phyloP scores from a whole-genome alignment of 169 alveolate genomes.

The Eimeria sp. region DNA sequence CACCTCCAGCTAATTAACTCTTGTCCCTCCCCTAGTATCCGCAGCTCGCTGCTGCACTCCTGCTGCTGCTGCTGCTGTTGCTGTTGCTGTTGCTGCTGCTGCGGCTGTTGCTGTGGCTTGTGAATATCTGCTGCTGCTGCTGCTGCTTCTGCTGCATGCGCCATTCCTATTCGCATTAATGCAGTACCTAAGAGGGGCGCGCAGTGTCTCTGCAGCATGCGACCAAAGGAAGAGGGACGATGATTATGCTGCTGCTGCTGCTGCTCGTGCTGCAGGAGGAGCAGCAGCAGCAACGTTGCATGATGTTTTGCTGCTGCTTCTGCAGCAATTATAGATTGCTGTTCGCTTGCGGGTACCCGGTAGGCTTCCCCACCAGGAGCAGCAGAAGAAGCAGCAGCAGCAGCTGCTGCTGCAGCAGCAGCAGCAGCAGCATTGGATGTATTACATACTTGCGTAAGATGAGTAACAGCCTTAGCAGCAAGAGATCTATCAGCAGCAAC shows the following conservation, averaged over 20 bases:
- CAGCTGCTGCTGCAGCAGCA: neutral
- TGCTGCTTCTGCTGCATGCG: neutral
- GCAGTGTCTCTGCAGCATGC: constrained; percentile 52
- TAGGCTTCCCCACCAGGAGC: neutral
- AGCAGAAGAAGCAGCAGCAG: neutral
- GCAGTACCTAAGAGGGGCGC: constrained; percentile 58
- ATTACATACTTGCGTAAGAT: constrained; percentile 22
- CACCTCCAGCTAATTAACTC: constrained; percentile 29
- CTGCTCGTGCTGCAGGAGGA: constrained; percentile 50
- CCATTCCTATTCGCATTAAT: constrained; percentile 20
- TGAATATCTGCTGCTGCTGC: neutral
- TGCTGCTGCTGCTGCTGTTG: constrained; percentile 28
- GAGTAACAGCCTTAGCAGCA: constrained; percentile 4
- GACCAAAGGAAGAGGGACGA: constrained; percentile 27
- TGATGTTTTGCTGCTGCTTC: constrained; percentile 45
- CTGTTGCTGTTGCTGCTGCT: constrained; percentile 18
- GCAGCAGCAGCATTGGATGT: constrained; percentile 4
- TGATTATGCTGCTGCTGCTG: constrained; percentile 42
- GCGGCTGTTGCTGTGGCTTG: constrained; percentile 17
- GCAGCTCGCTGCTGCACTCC: neutral
- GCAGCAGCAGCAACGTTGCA: constrained; percentile 60
- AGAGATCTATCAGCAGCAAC: neutral
- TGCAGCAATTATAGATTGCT: neutral
- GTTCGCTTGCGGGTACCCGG: neutral
- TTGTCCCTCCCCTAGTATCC: neutral